These are phyloP conservation scores for Acer campestre DNA, from an alignment of 345 rosid species.

Conservation along the genomic window DNA sequence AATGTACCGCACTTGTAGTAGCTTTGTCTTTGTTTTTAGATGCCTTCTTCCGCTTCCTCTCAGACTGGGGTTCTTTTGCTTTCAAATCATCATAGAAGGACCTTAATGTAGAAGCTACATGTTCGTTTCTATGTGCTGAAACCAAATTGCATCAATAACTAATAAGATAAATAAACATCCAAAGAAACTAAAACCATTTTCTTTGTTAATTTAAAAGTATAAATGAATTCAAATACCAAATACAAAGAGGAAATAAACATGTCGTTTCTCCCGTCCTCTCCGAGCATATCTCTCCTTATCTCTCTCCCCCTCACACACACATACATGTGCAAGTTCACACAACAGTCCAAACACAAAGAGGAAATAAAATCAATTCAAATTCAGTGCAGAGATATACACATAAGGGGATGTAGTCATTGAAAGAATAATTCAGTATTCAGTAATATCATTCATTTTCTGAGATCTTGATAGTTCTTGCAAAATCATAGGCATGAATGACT, in stretches of 20 bases:
- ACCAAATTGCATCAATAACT: slow-evolving; percentile 8
- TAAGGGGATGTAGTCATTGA: background rate
- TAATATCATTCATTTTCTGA: background rate
- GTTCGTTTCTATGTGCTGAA: slow-evolving; percentile 91
- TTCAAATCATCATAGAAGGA: slow-evolving; percentile 61
- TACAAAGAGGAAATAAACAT: background rate
- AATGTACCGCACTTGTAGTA: slow-evolving; percentile 31
- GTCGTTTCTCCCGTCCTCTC: background rate
- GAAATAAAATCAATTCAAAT: background rate
- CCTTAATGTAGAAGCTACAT: slow-evolving; percentile 57
- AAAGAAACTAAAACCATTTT: background rate
- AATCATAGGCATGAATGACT: slow-evolving; percentile 15
- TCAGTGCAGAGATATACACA: background rate
- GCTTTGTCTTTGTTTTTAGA: slow-evolving; percentile 51
- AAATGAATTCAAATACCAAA: no score
- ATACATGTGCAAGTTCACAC: background rate
- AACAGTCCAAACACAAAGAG: background rate
- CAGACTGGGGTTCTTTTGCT: slow-evolving; percentile 71
- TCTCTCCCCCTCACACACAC: background rate
- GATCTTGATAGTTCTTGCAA: background rate
- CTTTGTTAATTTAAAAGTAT: background rate
- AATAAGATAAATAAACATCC: background rate
- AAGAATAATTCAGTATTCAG: background rate
- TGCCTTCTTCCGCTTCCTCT: slow-evolving; percentile 70
- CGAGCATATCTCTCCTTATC: background rate